Evolutionary conservation across 2,329 filamentous ascomycete genomes (phyloP).

Genomic region (Fusarium ambrosium): DNA sequence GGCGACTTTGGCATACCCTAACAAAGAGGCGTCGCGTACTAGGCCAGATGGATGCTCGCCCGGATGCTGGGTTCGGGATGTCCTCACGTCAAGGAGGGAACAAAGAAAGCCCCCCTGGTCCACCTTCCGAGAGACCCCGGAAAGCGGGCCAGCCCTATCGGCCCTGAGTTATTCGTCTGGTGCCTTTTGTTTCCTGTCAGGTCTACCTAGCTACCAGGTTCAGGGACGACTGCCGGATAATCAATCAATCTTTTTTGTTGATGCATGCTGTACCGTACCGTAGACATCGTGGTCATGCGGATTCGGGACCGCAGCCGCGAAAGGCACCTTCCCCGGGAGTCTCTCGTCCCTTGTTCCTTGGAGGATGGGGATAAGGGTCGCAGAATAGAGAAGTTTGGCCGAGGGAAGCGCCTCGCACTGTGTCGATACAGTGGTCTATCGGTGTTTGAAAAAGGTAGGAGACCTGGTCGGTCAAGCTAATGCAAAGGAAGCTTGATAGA

Average conservation of each 20-base stretch:
- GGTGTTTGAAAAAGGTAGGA: slow-evolving; percentile 4
- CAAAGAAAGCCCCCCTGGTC: slow-evolving; percentile 1
- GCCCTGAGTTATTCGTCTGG: neutral
- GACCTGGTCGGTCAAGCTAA: neutral
- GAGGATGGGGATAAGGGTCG: slow-evolving; percentile 4
- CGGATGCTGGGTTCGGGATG: neutral
- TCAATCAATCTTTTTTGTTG: neutral
- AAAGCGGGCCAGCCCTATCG: slow-evolving; percentile 29
- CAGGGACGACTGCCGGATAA: slow-evolving; percentile 1
- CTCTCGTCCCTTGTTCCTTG: slow-evolving; percentile 8
- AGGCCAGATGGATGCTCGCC: neutral
- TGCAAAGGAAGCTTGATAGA: neutral
- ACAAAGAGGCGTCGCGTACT: slow-evolving; percentile 4
- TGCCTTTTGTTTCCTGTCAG: slow-evolving; percentile 24
- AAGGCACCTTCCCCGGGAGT: slow-evolving; percentile 6
- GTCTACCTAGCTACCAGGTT: neutral
- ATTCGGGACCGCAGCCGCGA: slow-evolving; percentile 5
- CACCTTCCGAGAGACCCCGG: slow-evolving; percentile 4
- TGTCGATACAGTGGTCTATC: slow-evolving; percentile 12
- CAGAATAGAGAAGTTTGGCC: slow-evolving; percentile 5
- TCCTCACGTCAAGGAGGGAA: slow-evolving; percentile 9
- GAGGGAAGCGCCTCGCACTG: slow-evolving; percentile 33
- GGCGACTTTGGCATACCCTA: slow-evolving; percentile 31
- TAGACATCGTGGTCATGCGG: neutral
- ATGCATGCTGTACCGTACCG: neutral